Conservation (phyloP, 768 basidiomycete species). For the Calvatia gigantea region DNA sequence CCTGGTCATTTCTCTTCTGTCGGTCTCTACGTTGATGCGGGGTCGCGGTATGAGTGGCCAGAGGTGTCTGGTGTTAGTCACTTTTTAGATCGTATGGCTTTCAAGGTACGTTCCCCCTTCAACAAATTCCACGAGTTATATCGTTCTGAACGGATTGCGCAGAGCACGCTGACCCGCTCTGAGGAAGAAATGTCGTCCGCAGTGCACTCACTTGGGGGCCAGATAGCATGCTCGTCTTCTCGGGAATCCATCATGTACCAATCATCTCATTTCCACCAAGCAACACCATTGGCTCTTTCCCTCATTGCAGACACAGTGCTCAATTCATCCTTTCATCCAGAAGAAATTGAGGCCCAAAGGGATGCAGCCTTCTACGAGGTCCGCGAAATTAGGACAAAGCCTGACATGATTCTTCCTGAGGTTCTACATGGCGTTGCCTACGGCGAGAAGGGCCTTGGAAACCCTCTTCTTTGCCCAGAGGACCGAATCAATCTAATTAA, state of each 20-base stretch:
- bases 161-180: slow-evolving; percentile 75
- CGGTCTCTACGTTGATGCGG: slow-evolving; percentile 92
- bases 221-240: slow-evolving; percentile 87
- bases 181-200: slow-evolving; percentile 76
- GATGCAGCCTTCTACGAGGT: slow-evolving; percentile 90
- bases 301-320: slow-evolving; percentile 90
- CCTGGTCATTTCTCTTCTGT: slow-evolving; percentile 94
- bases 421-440: slow-evolving; percentile 87
- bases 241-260: slow-evolving; percentile 98
- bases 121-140: slow-evolving; percentile 9
- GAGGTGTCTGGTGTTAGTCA: slow-evolving; percentile 80
- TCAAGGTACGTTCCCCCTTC: slow-evolving; percentile 65
- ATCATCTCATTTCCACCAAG: slow-evolving; percentile 86
- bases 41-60: slow-evolving; percentile 81
- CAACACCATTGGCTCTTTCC: slow-evolving; percentile 77
- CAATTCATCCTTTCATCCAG: slow-evolving; percentile 67
- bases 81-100: slow-evolving; percentile 93
- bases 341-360: slow-evolving; percentile 80
- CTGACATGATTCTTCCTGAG: slow-evolving; percentile 92
- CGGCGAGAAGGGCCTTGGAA: slow-evolving; percentile 75
- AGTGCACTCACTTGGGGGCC: slow-evolving; percentile 83
- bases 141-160: slow-evolving; percentile 8
- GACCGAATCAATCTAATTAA: slow-evolving; percentile 73
- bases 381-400: slow-evolving; percentile 82
- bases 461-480: slow-evolving; percentile 84